These are phyloP conservation scores for Fagus sylvatica DNA, from an alignment of 306 rosid species.

Conservation along the genomic window DNA sequence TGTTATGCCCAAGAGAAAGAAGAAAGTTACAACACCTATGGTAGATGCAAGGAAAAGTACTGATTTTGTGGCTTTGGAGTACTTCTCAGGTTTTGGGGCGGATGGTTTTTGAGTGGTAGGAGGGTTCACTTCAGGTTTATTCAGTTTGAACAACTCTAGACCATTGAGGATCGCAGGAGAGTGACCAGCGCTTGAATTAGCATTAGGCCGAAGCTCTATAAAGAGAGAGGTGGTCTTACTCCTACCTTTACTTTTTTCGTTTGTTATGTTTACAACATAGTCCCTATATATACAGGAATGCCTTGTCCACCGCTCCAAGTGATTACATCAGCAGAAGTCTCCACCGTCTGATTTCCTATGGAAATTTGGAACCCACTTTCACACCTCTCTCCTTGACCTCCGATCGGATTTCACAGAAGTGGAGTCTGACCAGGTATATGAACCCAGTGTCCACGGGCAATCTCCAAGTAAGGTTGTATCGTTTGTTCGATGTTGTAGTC, in stretches of 20 bases:
- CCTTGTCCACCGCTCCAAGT: not conserved
- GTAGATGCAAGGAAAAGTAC: not conserved
- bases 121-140: not conserved
- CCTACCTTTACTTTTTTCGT: not conserved
- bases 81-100: not conserved
- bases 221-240: not conserved
- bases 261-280: not conserved
- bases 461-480: conserved; percentile 29
- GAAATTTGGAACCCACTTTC: not conserved
- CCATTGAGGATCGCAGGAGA: conserved; percentile 25
- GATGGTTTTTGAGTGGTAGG: not conserved
- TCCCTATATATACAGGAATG: conserved; percentile 7
- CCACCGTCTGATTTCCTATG: not conserved
- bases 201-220: conserved; percentile 9
- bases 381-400: not conserved
- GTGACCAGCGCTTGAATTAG: not conserved
- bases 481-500: too few relatives aligned
- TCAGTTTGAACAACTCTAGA: conserved; percentile 32
- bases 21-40: not conserved
- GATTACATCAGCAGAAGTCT: not conserved
- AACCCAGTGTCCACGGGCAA: conserved; percentile 28
- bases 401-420: conserved; percentile 23
- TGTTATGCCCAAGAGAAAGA: not conserved
- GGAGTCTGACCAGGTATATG: conserved; percentile 32
- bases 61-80: not conserved